Evolutionary conservation across 2,329 filamentous ascomycete species (phyloP).

Genomic region (Myriosclerotinia scirpicola): DNA sequence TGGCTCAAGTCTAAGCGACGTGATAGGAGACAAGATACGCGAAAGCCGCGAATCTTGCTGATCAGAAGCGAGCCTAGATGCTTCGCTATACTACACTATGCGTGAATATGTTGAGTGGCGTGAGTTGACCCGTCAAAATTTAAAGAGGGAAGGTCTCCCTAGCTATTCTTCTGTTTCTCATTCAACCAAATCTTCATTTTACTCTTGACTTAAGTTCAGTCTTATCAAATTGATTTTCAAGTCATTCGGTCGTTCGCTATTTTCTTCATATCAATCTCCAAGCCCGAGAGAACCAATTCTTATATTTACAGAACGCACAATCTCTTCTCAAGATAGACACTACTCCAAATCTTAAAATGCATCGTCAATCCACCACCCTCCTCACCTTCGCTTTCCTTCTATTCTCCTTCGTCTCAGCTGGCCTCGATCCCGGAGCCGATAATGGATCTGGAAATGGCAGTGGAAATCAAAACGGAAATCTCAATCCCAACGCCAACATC

Average conservation of each 20-base stretch:
- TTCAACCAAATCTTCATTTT: background rate
- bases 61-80: background rate
- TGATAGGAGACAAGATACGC: background rate
- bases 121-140: conserved; percentile 1
- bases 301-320: background rate
- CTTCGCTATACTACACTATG: background rate
- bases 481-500: background rate
- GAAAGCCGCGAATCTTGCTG: background rate
- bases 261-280: background rate
- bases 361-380: background rate
- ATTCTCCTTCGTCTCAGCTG: background rate
- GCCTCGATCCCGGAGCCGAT: background rate
- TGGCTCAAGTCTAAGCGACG: too few relatives aligned
- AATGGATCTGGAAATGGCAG: background rate
- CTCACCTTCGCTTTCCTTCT: background rate
- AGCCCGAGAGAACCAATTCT: background rate
- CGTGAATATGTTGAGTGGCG: too few relatives aligned
- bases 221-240: background rate
- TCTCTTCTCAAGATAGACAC: background rate
- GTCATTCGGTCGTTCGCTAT: background rate
- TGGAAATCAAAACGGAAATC: background rate
- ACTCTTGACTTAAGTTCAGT: background rate
- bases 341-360: background rate
- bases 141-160: background rate
- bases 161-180: conserved; percentile 1